phyloP scores from a whole-genome alignment of 148 eudicot genomes.

The Vaccinium vitisidaea region DNA sequence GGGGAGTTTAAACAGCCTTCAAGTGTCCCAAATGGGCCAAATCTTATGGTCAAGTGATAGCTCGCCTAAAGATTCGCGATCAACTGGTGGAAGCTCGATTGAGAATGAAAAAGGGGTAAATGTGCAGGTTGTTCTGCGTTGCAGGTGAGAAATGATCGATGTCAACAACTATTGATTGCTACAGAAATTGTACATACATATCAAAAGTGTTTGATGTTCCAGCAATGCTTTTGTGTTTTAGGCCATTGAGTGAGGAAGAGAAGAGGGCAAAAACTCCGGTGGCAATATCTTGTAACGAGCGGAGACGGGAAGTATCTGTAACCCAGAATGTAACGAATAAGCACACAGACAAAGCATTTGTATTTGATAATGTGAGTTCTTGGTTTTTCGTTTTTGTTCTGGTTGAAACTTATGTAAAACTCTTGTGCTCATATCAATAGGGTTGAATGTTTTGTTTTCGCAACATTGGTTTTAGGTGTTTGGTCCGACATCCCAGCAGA shows the following conservation, averaged over 20 bases:
- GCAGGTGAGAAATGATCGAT: constrained; percentile 22
- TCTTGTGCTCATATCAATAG: not conserved
- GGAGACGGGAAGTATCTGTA: constrained; percentile 21
- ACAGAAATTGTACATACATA: not conserved
- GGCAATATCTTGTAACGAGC: constrained; percentile 31
- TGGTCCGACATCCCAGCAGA: constrained; percentile 30
- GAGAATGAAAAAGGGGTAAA: constrained; percentile 26
- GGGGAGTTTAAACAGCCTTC: constrained; percentile 19
- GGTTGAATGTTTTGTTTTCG: not conserved
- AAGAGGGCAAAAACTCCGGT: constrained; percentile 15
- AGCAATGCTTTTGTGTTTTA: constrained; percentile 15
- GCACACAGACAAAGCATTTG: constrained; percentile 23
- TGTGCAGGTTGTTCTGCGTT: constrained; percentile 34
- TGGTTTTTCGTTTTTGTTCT: not conserved
- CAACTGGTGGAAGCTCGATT: constrained; percentile 13
- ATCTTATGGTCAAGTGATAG: constrained; percentile 25
- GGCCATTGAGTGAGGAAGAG: constrained; percentile 41
- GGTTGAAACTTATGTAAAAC: not conserved
- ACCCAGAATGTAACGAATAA: constrained; percentile 21
- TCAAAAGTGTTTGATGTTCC: not conserved
- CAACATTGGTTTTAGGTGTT: constrained; percentile 27
- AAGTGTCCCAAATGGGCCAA: constrained; percentile 17
- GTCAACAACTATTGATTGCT: not conserved
- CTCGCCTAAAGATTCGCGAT: constrained; percentile 9
- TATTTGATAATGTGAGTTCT: constrained; percentile 31